Evolutionary conservation across 2,329 filamentous ascomycete genomes (phyloP).

Genomic region (Epicoccum nigrum): DNA sequence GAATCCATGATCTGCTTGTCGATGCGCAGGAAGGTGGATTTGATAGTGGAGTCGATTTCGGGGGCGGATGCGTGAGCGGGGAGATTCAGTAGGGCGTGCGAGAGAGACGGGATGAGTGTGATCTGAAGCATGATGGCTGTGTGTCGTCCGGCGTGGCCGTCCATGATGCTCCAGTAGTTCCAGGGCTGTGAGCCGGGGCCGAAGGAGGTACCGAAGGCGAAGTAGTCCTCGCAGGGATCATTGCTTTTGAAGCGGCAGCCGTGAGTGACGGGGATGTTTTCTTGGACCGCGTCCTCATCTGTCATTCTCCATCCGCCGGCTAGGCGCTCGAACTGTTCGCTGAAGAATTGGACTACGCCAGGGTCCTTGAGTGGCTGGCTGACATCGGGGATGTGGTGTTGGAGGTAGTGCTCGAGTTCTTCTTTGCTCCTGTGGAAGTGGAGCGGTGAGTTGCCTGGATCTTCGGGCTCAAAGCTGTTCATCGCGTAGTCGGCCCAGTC

Average conservation of each 20-base stretch:
- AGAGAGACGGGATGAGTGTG: conserved; percentile 53
- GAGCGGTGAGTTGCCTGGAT: conserved; percentile 24
- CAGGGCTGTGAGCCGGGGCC: conserved; percentile 38
- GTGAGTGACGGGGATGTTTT: conserved; percentile 42
- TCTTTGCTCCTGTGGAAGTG: conserved; percentile 38
- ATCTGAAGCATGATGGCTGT: conserved; percentile 51
- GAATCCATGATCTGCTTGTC: conserved; percentile 61
- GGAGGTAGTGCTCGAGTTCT: conserved; percentile 34
- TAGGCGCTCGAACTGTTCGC: conserved; percentile 34
- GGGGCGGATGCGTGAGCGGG: conserved; percentile 48
- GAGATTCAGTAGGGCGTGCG: conserved; percentile 43
- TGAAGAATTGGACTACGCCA: conserved; percentile 26
- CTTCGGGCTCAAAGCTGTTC: conserved; percentile 25
- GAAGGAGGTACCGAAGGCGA: conserved; percentile 35
- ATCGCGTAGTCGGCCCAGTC: conserved; percentile 32
- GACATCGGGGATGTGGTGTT: conserved; percentile 33
- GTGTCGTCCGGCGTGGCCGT: conserved; percentile 58
- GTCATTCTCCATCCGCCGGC: conserved; percentile 38
- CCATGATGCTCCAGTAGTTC: conserved; percentile 55
- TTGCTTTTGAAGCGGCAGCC: conserved; percentile 40
- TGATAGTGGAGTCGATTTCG: conserved; percentile 62
- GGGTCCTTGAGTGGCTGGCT: conserved; percentile 28
- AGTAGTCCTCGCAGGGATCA: conserved; percentile 43
- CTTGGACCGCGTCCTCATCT: conserved; percentile 30
- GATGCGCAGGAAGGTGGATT: conserved; percentile 61